Conservation (phyloP, 2,329 filamentous ascomycete genomes). For the Ceratocystis albifundus region DNA sequence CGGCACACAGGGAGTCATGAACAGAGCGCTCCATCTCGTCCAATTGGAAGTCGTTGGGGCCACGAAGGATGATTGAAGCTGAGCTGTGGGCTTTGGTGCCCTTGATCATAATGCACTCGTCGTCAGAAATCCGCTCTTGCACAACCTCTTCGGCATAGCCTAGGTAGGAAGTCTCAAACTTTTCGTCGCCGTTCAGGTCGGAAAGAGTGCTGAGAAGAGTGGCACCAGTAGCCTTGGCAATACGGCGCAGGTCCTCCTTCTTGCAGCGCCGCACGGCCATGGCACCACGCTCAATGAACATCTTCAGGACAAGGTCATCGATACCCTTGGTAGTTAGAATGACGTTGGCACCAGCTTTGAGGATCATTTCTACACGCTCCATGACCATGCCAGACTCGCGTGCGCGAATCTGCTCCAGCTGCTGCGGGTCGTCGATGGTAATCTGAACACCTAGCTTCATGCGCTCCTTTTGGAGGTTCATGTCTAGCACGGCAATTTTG, state of each 20-base stretch:
- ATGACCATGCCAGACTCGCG: slow-evolving; percentile 87
- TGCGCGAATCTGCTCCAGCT: slow-evolving; percentile 92
- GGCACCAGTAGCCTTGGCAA: slow-evolving; percentile 90
- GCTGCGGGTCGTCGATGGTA: slow-evolving; percentile 91
- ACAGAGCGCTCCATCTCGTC: slow-evolving; percentile 99
- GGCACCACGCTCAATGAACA: slow-evolving; percentile 85
- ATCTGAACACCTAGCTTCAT: slow-evolving; percentile 99
- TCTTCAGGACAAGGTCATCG: slow-evolving; percentile 87
- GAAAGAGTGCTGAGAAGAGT: slow-evolving; percentile 88
- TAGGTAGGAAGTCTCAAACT: slow-evolving; percentile 80
- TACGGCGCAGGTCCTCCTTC: slow-evolving; percentile 93
- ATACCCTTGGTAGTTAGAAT: slow-evolving; percentile 97
- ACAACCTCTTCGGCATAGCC: slow-evolving; percentile 89
- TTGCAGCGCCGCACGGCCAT: slow-evolving; percentile 96
- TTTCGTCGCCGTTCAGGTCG: slow-evolving; percentile 94
- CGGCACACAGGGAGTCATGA: slow-evolving; percentile 90
- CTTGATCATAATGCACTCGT: slow-evolving; percentile 95
- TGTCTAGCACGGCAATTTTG: slow-evolving; percentile 93
- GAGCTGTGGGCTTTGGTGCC: slow-evolving; percentile 90
- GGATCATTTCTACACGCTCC: slow-evolving; percentile 90
- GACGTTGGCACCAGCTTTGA: slow-evolving; percentile 94
- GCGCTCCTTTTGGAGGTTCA: slow-evolving; percentile 96
- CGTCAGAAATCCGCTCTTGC: slow-evolving; percentile 97
- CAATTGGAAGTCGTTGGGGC: slow-evolving; percentile 88
- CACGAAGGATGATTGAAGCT: slow-evolving; percentile 89